These are phyloP conservation scores for Huiozyma naganishii DNA, from an alignment of 805 yeast genomes.

Conservation along the genomic window DNA sequence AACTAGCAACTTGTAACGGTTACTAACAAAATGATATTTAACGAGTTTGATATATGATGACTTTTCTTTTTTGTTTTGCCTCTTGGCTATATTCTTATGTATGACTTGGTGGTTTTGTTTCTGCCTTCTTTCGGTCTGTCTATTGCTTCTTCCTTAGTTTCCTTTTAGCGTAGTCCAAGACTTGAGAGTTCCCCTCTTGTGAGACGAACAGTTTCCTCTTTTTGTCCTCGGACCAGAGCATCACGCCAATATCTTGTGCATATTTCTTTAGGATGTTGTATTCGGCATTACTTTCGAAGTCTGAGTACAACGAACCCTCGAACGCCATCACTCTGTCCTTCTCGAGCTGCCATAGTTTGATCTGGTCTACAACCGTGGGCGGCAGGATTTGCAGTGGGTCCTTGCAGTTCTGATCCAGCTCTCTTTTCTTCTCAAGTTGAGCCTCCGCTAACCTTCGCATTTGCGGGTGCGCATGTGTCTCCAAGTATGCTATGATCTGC, in stretches of 20 bases:
- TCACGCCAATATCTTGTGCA: constrained; percentile 84
- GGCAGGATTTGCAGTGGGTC: constrained; percentile 61
- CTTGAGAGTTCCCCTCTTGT: constrained; percentile 74
- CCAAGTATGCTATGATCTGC: constrained; percentile 80
- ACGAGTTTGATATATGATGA: no score
- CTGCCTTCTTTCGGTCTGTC: no score
- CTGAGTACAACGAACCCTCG: constrained; percentile 81
- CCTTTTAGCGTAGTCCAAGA: constrained; percentile 83
- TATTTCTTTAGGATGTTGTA: constrained; percentile 61
- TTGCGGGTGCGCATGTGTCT: constrained; percentile 89
- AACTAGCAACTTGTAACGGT: no score
- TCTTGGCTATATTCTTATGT: no score
- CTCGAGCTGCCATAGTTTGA: constrained; percentile 92
- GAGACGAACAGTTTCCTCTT: constrained; percentile 76
- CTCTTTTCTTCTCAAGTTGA: constrained; percentile 52
- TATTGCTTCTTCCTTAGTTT: constrained; percentile 12
- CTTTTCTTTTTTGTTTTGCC: no score
- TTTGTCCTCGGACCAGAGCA: constrained; percentile 72
- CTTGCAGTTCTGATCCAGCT: constrained; percentile 38
- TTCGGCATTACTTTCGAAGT: constrained; percentile 69
- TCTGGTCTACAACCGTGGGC: constrained; percentile 95
- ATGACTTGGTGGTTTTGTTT: no score
- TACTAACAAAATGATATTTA: no score
- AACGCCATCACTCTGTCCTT: constrained; percentile 81
- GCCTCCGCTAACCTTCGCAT: constrained; percentile 71